Conservation (phyloP, 139 green algal genomes). For the Choricystis sp. region DNA sequence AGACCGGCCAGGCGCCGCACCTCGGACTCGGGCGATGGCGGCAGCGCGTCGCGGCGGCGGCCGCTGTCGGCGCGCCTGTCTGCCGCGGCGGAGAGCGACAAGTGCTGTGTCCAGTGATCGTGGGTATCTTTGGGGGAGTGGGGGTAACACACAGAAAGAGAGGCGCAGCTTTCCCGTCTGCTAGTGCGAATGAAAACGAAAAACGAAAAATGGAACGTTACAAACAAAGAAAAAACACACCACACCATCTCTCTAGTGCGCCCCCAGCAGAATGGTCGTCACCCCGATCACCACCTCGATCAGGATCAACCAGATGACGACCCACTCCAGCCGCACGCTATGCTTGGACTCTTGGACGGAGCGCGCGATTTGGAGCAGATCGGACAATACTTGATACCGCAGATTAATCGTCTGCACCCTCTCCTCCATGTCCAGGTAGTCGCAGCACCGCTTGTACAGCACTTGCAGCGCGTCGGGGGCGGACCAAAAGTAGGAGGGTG, state of each 20-base stretch:
- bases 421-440: constrained; percentile 53
- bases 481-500: constrained; percentile 54
- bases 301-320: constrained; percentile 33
- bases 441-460: constrained; percentile 54
- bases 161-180: too few species aligned
- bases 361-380: constrained; percentile 61
- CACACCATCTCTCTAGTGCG: neutral
- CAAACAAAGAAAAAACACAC: neutral
- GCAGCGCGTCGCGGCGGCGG: too few species aligned
- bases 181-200: too few species aligned
- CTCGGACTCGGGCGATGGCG: too few species aligned
- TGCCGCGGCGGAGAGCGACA: too few species aligned
- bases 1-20: too few species aligned
- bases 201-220: too few species aligned
- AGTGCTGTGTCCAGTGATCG: too few species aligned
- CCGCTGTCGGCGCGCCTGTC: too few species aligned
- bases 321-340: constrained; percentile 45
- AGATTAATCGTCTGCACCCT: constrained; percentile 40
- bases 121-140: too few species aligned
- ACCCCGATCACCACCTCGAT: constrained; percentile 35
- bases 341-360: constrained; percentile 46
- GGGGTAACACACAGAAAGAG: too few species aligned
- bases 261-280: neutral
- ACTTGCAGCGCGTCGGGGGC: constrained; percentile 50
- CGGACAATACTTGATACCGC: constrained; percentile 45